Evolutionary conservation across 192 early-diverging fungal genomes (phyloP), one percentile per base, ranked within the genome.

Genomic region (Umbelopsis isabellina): DNA sequence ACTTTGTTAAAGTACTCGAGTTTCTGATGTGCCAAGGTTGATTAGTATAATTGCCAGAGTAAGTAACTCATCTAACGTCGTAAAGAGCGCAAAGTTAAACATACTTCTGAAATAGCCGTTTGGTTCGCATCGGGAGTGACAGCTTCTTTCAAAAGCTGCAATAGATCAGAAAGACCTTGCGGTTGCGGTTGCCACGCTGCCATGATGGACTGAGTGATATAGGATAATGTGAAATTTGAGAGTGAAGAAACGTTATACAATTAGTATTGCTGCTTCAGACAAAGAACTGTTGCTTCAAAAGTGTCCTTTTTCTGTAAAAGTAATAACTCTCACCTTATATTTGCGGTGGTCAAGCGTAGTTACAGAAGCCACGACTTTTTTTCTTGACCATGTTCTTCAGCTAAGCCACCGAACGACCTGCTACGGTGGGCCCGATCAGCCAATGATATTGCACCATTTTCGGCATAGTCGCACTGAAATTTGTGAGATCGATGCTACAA

Each of bases 1-100:
- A 96, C 84, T 71, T 86, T 81, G 77, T 90, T 91, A 76, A 94
- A 91, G 66, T 90, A 89, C 68, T 93, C 91, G 48, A 95, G 86
- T 76, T 87, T 87, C 92, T 95, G 35, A 50, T 77, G 55, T 15
- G 18, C 27, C 15, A 7, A 35, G 3, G 46, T 35, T 25, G 55
- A 61, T 61, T 61, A 61, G 55, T 33, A 61, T 61, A 18, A 33
- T 35, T 18, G 3, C 1, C 12, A 30, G 3, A 61, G 12, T 2
- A 61, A 18, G 27, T 41, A 41, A 18, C 27, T 35, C 55, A 61
- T 61, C 55, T 61, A 15, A 13, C 2, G 55, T 16, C 25, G 13
- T 4, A 15, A 35, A 25, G 16, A 35, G 3, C 4, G 55, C 9
- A 35, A 35, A 18, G 55, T 27, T 61, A 25, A 16, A 61, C 55